Percentiles rank a stretch among this genome's conserved stretches.
Evolutionary conservation across 352 stramenopile genomes (phyloP).

Genomic region (Globisporangium recalcitrans): DNA sequence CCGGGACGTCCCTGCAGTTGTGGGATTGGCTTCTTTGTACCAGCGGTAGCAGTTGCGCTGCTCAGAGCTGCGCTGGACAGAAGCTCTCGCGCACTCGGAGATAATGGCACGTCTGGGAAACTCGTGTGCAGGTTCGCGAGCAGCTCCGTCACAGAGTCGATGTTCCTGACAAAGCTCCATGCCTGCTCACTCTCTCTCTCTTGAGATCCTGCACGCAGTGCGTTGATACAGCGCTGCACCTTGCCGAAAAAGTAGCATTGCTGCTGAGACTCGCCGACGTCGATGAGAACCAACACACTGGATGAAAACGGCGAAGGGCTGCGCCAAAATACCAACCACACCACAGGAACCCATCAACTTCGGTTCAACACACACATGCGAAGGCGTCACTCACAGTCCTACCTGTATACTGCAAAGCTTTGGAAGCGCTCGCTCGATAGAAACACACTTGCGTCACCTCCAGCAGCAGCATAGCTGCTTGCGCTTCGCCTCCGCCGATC

Average conservation of each 20-base stretch:
- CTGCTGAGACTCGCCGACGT: conserved; percentile 29
- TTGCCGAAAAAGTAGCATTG: conserved; percentile 55
- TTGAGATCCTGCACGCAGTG: neutral
- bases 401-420: conserved; percentile 43
- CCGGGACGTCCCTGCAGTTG: neutral
- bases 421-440: conserved; percentile 25
- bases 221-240: conserved; percentile 10
- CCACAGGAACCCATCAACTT: neutral
- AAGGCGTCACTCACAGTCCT: neutral
- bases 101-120: conserved; percentile 45
- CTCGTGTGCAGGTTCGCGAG: conserved; percentile 35
- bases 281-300: conserved; percentile 44
- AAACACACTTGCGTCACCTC: conserved; percentile 20
- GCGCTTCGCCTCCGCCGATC: neutral
- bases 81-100: conserved; percentile 29
- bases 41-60: neutral
- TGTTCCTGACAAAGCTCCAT: conserved; percentile 20
- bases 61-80: conserved; percentile 16
- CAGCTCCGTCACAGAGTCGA: conserved; percentile 27
- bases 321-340: neutral
- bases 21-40: neutral
- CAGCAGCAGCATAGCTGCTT: neutral
- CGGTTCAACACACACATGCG: neutral
- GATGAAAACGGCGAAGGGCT: conserved; percentile 55
- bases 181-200: neutral